Conservation (phyloP, 805 yeast species). For the Ogataea nitratoaversa region DNA sequence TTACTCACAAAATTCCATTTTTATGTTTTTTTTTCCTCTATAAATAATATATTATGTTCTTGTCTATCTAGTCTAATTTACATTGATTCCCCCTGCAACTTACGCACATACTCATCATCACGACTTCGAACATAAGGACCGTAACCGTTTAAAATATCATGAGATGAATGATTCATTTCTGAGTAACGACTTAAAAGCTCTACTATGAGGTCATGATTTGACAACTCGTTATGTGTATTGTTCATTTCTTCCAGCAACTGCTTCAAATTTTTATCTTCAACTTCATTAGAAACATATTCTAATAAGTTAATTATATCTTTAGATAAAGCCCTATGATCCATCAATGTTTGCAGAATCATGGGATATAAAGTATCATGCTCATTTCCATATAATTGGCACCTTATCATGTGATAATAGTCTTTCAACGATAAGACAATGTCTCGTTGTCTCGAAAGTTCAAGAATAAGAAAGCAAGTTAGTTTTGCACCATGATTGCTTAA, state of each 20-base stretch:
- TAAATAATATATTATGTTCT: too few species aligned
- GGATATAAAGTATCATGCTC: slow-evolving; percentile 23
- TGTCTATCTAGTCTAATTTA: too few species aligned
- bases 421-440: slow-evolving; percentile 7
- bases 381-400: slow-evolving; percentile 20
- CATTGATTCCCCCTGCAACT: too few species aligned
- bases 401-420: slow-evolving; percentile 16
- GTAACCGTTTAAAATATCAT: neutral
- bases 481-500: slow-evolving; percentile 17
- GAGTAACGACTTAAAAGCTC: too few species aligned
- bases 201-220: too few species aligned
- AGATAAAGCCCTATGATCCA: slow-evolving; percentile 6
- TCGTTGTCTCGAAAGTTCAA: slow-evolving; percentile 5
- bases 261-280: slow-evolving; percentile 13
- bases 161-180: too few species aligned
- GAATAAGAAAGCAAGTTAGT: slow-evolving; percentile 13
- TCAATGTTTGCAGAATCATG: slow-evolving; percentile 10
- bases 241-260: slow-evolving; percentile 5
- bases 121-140: neutral
- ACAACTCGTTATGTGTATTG: too few species aligned
- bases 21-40: too few species aligned
- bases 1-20: too few species aligned
- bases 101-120: neutral
- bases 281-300: slow-evolving; percentile 2
- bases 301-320: slow-evolving; percentile 4